A percentile compares a stretch with the other conserved stretches of the same genome.
Conservation (phyloP, 2,329 filamentous ascomycete species). For the Mariannaea elegans region DNA sequence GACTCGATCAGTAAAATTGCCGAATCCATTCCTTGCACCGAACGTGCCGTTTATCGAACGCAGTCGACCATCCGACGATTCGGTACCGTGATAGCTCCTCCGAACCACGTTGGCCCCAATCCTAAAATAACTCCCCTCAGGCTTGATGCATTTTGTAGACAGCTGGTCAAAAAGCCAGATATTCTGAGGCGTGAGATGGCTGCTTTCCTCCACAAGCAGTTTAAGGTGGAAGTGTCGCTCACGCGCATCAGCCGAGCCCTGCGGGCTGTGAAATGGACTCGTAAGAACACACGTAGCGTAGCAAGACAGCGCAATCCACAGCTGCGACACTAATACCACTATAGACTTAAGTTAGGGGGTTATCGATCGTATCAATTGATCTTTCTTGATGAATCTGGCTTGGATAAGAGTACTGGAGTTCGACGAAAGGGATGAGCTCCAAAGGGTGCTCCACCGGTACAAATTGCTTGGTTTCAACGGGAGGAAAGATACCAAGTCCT, state of each 20-base stretch:
- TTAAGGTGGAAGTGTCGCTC: conserved; percentile 10
- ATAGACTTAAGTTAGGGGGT: conserved; percentile 28
- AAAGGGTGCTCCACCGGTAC: conserved; percentile 1
- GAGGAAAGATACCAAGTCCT: conserved; percentile 10
- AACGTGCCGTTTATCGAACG: background rate
- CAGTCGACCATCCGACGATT: conserved; percentile 6
- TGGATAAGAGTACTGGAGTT: conserved; percentile 5
- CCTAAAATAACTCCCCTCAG: conserved; percentile 15
- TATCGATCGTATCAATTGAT: conserved; percentile 11
- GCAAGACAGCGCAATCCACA: conserved; percentile 46
- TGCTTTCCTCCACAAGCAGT: conserved; percentile 8
- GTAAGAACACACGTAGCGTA: conserved; percentile 43
- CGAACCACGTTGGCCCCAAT: conserved; percentile 7
- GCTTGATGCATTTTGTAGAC: conserved; percentile 6
- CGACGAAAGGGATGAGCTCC: conserved; percentile 7
- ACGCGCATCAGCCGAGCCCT: conserved; percentile 37
- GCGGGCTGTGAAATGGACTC: conserved; percentile 36
- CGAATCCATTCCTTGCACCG: background rate
- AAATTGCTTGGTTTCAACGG: conserved; percentile 9
- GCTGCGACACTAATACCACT: conserved; percentile 46
- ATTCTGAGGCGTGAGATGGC: conserved; percentile 14
- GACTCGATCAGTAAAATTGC: conserved; percentile 3
- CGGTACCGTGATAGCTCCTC: conserved; percentile 3
- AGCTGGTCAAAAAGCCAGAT: conserved; percentile 7
- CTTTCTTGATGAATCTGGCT: conserved; percentile 15